Evolutionary conservation across 2,329 filamentous ascomycete genomes (phyloP).

Genomic region (Ilyonectria robusta): DNA sequence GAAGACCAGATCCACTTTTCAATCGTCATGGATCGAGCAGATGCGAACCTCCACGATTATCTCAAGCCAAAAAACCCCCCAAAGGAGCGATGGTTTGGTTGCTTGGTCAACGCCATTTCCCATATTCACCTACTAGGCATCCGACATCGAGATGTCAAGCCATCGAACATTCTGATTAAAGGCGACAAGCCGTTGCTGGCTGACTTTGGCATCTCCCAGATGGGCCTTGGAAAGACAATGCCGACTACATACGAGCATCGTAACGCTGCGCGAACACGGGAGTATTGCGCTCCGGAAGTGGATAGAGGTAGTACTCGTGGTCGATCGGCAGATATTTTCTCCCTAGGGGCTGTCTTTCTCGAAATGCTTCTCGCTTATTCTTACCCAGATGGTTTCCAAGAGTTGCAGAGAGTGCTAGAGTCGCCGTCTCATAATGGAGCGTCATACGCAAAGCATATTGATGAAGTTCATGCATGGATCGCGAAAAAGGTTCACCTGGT

Average conservation of each 20-base stretch:
- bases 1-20: background rate
- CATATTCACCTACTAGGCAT: slow-evolving; percentile 1
- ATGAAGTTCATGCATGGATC: background rate
- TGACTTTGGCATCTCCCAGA: slow-evolving; percentile 8
- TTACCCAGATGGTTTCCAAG: background rate
- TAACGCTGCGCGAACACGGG: background rate
- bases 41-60: slow-evolving; percentile 4
- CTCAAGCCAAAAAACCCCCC: background rate
- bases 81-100: background rate
- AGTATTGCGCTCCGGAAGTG: slow-evolving; percentile 11
- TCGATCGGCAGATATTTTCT: slow-evolving; percentile 6
- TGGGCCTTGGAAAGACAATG: slow-evolving; percentile 7
- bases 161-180: background rate
- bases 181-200: background rate
- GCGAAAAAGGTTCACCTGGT: background rate
- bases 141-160: slow-evolving; percentile 4
- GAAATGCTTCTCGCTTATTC: background rate
- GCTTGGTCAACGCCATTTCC: background rate
- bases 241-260: background rate
- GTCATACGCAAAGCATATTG: slow-evolving; percentile 1
- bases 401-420: background rate
- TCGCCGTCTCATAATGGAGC: background rate
- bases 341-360: slow-evolving; percentile 4
- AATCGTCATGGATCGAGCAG: slow-evolving; percentile 3
- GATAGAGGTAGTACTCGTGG: slow-evolving; percentile 1